phyloP scores from a whole-genome alignment of 257 asterid genomes.

The Cynanchum wilfordii region DNA sequence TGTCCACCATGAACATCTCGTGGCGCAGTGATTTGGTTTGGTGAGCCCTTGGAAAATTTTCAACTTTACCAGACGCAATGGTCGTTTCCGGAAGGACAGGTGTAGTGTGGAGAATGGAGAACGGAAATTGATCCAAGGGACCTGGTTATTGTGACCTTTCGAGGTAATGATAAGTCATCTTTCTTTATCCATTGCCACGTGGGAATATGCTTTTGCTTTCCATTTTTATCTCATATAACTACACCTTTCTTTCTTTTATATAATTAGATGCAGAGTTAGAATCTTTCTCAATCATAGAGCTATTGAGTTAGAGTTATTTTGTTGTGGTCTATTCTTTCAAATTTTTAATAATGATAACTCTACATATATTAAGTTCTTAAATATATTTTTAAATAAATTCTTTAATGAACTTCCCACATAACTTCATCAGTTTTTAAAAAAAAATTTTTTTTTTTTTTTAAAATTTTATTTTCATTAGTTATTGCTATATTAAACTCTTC shows the following conservation, averaged over 20 bases:
- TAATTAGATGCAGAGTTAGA: background rate
- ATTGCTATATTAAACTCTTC: too few relatives aligned
- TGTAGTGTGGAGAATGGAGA: conserved; percentile 1
- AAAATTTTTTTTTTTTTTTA: too few relatives aligned
- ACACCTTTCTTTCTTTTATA: background rate
- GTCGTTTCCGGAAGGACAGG: background rate
- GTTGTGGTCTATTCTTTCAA: too few relatives aligned
- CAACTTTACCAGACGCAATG: background rate
- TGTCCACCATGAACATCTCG: background rate
- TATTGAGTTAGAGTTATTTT: background rate
- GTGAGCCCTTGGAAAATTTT: background rate
- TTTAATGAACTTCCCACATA: too few relatives aligned
- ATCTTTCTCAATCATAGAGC: background rate
- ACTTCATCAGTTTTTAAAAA: too few relatives aligned
- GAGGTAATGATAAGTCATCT: background rate
- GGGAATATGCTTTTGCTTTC: background rate
- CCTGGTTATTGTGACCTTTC: background rate
- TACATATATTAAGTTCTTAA: too few relatives aligned
- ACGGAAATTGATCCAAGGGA: background rate
- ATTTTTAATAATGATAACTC: too few relatives aligned
- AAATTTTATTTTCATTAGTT: too few relatives aligned
- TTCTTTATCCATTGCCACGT: background rate
- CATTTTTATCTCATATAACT: background rate
- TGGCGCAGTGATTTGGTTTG: background rate
- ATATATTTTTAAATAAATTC: too few relatives aligned